A percentile compares a stretch with the other conserved stretches of the same genome.
Evolutionary conservation across 2,329 filamentous ascomycete genomes (phyloP).

Genomic region (Lizonia empirigonia): DNA sequence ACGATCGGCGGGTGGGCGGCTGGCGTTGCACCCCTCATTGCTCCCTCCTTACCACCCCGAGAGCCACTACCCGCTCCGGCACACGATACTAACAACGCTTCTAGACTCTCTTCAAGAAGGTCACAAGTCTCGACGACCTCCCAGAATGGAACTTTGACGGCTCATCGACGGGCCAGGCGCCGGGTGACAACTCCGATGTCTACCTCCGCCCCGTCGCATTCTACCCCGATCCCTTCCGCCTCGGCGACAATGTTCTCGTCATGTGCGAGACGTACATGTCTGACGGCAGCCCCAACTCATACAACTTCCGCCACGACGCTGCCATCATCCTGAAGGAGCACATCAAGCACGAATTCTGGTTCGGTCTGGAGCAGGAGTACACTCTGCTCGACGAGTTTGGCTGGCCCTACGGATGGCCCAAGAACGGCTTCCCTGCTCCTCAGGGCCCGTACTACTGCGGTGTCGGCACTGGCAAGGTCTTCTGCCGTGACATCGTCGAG

Average conservation of each 20-base stretch:
- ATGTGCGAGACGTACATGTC: constrained; percentile 93
- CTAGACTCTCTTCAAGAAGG: constrained; percentile 68
- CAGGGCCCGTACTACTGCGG: constrained; percentile 98
- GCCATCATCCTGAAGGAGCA: constrained; percentile 88
- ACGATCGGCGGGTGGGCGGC: constrained; percentile 14
- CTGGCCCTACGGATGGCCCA: constrained; percentile 91
- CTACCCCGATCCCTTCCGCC: constrained; percentile 91
- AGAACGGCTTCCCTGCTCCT: constrained; percentile 85
- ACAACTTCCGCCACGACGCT: constrained; percentile 94
- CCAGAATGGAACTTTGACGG: constrained; percentile 86
- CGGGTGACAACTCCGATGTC: constrained; percentile 95
- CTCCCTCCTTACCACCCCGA: constrained; percentile 7
- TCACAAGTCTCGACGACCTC: constrained; percentile 65
- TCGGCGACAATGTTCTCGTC: constrained; percentile 89
- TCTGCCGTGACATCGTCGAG: constrained; percentile 97
- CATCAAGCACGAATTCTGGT: constrained; percentile 86
- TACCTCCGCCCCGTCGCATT: constrained; percentile 90
- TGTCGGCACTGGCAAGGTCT: constrained; percentile 96
- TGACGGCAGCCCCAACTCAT: constrained; percentile 96
- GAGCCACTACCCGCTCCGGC: constrained; percentile 9
- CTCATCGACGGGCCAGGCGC: constrained; percentile 89
- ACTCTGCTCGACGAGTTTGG: constrained; percentile 85
- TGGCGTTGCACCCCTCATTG: constrained; percentile 2
- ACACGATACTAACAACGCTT: constrained; percentile 27
- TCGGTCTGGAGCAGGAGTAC: constrained; percentile 98